Evolutionary conservation across 2,329 filamentous ascomycete species (phyloP).

Genomic region (Apiospora sp.): DNA sequence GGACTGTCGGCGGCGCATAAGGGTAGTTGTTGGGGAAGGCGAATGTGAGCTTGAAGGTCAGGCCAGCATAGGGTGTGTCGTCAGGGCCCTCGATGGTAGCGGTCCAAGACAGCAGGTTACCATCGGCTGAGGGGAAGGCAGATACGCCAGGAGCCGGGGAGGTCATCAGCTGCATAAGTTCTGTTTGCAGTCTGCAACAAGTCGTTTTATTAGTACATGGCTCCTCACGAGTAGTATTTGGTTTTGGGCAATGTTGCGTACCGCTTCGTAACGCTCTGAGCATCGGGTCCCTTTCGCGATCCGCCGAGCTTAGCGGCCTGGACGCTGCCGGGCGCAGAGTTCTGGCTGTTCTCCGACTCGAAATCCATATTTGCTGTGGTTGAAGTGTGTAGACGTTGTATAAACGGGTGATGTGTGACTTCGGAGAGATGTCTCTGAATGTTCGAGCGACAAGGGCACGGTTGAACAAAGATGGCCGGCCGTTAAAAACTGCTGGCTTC

Average conservation of each 20-base stretch:
- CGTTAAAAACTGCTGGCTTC: not conserved
- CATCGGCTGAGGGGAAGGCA: slow-evolving; percentile 89
- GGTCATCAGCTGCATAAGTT: slow-evolving; percentile 98
- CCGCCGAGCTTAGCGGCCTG: slow-evolving; percentile 69
- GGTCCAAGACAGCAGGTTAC: slow-evolving; percentile 91
- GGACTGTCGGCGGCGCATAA: slow-evolving; percentile 86
- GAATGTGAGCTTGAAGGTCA: slow-evolving; percentile 92
- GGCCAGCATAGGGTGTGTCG: slow-evolving; percentile 87
- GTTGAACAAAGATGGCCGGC: slow-evolving; percentile 23
- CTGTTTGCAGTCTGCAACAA: slow-evolving; percentile 82
- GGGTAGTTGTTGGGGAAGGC: slow-evolving; percentile 93
- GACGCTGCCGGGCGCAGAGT: slow-evolving; percentile 68
- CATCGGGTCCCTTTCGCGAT: slow-evolving; percentile 66
- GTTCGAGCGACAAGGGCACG: not conserved
- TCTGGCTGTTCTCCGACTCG: slow-evolving; percentile 64
- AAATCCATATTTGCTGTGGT: not conserved
- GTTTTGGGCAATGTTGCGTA: slow-evolving; percentile 46
- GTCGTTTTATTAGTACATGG: not conserved
- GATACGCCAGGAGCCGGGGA: slow-evolving; percentile 92
- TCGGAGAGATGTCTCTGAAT: not conserved
- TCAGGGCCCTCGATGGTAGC: slow-evolving; percentile 92
- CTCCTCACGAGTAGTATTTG: slow-evolving; percentile 27
- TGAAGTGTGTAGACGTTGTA: not conserved
- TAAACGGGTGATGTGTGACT: not conserved
- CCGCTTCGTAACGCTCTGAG: slow-evolving; percentile 65